A percentile compares a stretch with the other conserved stretches of the same genome.
Conservation (phyloP, 805 yeast species). For the Priceomyces medius region DNA sequence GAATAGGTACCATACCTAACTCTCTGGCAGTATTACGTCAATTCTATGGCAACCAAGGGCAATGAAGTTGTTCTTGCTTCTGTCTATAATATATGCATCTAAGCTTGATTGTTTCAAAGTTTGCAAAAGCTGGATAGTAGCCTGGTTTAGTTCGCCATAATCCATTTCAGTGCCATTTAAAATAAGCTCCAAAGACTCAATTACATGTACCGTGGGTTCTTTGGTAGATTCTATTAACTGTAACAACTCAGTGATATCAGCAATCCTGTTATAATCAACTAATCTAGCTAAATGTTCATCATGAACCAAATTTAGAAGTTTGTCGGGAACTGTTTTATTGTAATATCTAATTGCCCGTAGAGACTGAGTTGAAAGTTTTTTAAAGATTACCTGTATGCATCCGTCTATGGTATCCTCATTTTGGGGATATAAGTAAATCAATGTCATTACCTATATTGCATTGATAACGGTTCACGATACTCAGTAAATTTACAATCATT, state of each 20-base stretch:
- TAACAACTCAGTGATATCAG: constrained; percentile 8
- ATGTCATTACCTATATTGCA: background rate
- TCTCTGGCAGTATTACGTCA: no score
- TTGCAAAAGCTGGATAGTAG: constrained; percentile 9
- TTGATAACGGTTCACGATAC: background rate
- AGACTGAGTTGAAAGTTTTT: background rate
- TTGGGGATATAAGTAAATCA: constrained; percentile 4
- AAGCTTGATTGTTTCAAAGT: background rate
- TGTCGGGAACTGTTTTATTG: constrained; percentile 12
- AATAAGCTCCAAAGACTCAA: constrained; percentile 12
- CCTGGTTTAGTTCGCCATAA: constrained; percentile 8
- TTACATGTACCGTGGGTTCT: constrained; percentile 3
- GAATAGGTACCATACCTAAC: no score
- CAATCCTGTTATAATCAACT: constrained; percentile 11
- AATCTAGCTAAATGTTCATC: constrained; percentile 4
- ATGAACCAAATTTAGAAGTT: background rate
- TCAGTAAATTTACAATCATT: background rate
- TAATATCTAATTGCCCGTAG: constrained; percentile 1
- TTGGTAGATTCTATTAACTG: background rate
- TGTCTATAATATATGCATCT: constrained; percentile 7
- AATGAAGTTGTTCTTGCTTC: constrained; percentile 3
- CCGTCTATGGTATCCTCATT: background rate
- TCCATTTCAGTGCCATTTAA: constrained; percentile 6
- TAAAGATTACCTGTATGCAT: constrained; percentile 1
- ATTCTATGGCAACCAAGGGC: constrained; percentile 1